Evolutionary conservation across 2,329 filamentous ascomycete species (phyloP).

Genomic region (Pseudocercospora fijiensis): DNA sequence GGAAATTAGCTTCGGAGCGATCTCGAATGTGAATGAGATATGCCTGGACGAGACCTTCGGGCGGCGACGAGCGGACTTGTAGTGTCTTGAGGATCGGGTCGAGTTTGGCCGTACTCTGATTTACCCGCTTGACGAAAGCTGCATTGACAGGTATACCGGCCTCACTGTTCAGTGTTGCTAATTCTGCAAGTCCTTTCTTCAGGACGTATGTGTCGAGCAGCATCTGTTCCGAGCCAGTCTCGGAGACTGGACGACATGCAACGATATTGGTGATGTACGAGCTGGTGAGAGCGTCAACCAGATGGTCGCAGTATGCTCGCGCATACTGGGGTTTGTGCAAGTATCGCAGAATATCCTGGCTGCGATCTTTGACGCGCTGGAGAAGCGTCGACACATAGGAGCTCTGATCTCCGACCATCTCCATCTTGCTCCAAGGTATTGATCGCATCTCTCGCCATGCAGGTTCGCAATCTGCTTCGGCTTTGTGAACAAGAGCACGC

Average conservation of each 20-base stretch:
- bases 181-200: constrained; percentile 71
- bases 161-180: constrained; percentile 63
- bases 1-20: constrained; percentile 90
- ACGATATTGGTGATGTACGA: constrained; percentile 82
- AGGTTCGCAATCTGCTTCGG: constrained; percentile 78
- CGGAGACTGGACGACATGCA: constrained; percentile 84
- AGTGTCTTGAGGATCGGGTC: constrained; percentile 94
- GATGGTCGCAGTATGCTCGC: constrained; percentile 88
- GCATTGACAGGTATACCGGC: constrained; percentile 54
- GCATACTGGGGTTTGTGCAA: constrained; percentile 92
- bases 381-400: constrained; percentile 84
- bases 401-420: constrained; percentile 89
- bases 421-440: constrained; percentile 90
- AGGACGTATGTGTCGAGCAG: constrained; percentile 90
- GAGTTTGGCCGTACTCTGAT: constrained; percentile 77
- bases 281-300: constrained; percentile 82
- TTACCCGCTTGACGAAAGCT: constrained; percentile 82
- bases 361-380: constrained; percentile 67
- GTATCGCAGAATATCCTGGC: constrained; percentile 71
- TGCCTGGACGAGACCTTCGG: constrained; percentile 91
- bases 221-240: constrained; percentile 97
- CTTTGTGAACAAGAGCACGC: constrained; percentile 75
- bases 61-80: constrained; percentile 85
- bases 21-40: constrained; percentile 97
- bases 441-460: constrained; percentile 97